Conservation (phyloP, 1,284 basidiomycete genomes). For the Trichosporon asahii region DNA sequence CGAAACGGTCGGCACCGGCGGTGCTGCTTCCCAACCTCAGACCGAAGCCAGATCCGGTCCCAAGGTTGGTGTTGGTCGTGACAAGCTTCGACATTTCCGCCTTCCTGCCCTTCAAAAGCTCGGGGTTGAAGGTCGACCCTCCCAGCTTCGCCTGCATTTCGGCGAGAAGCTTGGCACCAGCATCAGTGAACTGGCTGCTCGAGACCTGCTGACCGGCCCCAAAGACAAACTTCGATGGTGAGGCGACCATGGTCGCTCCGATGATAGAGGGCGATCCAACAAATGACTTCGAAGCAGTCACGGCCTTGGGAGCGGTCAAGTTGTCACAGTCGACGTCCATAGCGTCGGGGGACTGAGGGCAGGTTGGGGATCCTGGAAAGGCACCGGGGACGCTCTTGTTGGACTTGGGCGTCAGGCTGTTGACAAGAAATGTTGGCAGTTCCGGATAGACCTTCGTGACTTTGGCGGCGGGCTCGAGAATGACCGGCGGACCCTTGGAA, state of each 20-base stretch:
- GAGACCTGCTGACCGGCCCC: slow-evolving; percentile 29
- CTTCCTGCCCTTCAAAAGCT: slow-evolving; percentile 44
- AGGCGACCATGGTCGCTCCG: neutral
- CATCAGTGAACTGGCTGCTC: slow-evolving; percentile 37
- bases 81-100: slow-evolving; percentile 43
- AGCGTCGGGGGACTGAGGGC: neutral
- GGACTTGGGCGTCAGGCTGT: neutral
- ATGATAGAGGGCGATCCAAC: slow-evolving; percentile 6
- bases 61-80: slow-evolving; percentile 29
- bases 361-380: slow-evolving; percentile 19
- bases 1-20: slow-evolving; percentile 34
- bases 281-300: neutral
- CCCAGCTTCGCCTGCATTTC: slow-evolving; percentile 47
- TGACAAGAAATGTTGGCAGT: neutral
- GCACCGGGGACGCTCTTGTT: slow-evolving; percentile 21
- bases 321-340: slow-evolving; percentile 4
- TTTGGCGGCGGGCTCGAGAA: slow-evolving; percentile 1
- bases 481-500: neutral
- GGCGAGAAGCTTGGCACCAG: slow-evolving; percentile 35
- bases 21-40: slow-evolving; percentile 18
- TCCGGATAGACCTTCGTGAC: neutral
- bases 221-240: slow-evolving; percentile 30
- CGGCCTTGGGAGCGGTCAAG: slow-evolving; percentile 12
- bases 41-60: slow-evolving; percentile 33
- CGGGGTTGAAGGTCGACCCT: slow-evolving; percentile 30